Evolutionary conservation across 1,284 basidiomycete species (phyloP), one percentile per base, ranked within the genome.

Genomic region (Phlebopus sp.): DNA sequence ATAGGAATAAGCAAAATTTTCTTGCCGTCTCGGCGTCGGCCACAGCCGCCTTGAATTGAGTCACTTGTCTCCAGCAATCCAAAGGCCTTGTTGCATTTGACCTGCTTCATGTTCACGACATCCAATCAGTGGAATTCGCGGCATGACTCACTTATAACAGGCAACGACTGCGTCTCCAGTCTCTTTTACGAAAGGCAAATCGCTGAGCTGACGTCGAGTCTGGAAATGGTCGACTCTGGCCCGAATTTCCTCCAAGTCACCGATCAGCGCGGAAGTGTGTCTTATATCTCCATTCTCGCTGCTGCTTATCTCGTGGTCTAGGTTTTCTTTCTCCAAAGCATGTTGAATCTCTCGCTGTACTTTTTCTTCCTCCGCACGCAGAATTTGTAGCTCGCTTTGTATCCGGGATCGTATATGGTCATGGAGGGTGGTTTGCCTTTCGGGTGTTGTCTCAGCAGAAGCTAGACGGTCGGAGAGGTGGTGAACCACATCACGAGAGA

Each of bases 311-410:
- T 90, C 89, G 48, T 76, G 75, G 65, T 90, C 84, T 39, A 90
- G 64, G 64, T 90, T 91, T 70, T 91, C 88, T 69, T 82, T 85
- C 70, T 90, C 85, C 32, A 91, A 70, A 3, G 84, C 85, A 32
- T 60, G 67, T 59, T 86, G 82, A 41, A 91, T 88, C 64, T 88
- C 78, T 44, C 71, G 68, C 36, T 75, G 77, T 4, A 90, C 82
- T 18, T 70, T 64, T 54, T 82, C 79, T 61, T 90, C 88, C 57
- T 86, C 79, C 34, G 74, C 70, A 37, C 77, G 81, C 53, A 91
- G 69, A 40, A 75, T 75, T 37, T 74, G 68, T 9, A 89, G 68
- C 63, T 90, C 86, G 32, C 71, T 70, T 42, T 82, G 73, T 52
- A 91, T 91, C 37, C 80, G 78, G 29, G 77, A 66, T 32, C 80